A percentile compares a stretch with the other conserved stretches of the same genome.
Evolutionary conservation across 2,329 filamentous ascomycete genomes (phyloP).

Genomic region (Diaporthe capsici): DNA sequence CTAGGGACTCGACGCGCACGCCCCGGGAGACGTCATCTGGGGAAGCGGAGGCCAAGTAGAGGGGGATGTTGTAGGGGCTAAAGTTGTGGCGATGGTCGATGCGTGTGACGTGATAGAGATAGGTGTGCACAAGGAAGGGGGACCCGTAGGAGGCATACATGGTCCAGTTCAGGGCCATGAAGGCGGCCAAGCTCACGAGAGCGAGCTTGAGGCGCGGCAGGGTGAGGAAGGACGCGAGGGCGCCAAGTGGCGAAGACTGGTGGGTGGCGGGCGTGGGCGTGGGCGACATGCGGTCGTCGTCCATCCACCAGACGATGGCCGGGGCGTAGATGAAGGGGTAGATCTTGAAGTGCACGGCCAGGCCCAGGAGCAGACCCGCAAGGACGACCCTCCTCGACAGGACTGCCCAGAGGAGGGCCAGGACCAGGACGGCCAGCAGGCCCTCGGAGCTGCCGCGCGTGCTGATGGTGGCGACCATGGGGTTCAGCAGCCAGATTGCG

Average conservation of each 20-base stretch:
- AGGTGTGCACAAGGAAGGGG: constrained; percentile 91
- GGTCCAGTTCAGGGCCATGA: constrained; percentile 77
- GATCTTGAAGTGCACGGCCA: constrained; percentile 97
- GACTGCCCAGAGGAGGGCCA: constrained; percentile 86
- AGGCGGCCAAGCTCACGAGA: constrained; percentile 78
- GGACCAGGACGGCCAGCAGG: constrained; percentile 85
- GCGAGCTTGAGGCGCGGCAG: constrained; percentile 70
- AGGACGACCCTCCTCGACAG: constrained; percentile 72
- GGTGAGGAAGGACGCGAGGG: constrained; percentile 62
- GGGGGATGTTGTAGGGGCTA: constrained; percentile 92
- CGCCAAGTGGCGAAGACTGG: constrained; percentile 40
- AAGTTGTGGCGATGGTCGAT: constrained; percentile 99
- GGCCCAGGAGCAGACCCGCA: constrained; percentile 82
- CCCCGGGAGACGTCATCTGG: constrained; percentile 53
- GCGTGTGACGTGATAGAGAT: constrained; percentile 90
- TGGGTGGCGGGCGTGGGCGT: not conserved
- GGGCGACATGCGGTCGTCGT: constrained; percentile 61
- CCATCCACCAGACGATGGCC: constrained; percentile 86
- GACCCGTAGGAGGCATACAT: constrained; percentile 87
- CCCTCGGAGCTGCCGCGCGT: constrained; percentile 96
- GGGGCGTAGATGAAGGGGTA: constrained; percentile 97
- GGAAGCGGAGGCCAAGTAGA: constrained; percentile 85
- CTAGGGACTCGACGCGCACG: constrained; percentile 78
- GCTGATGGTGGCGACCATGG: constrained; percentile 98
- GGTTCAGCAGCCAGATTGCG: constrained; percentile 93